Evolutionary conservation across 2,329 filamentous ascomycete species (phyloP).

Genomic region (Cordyceps farinosa): DNA sequence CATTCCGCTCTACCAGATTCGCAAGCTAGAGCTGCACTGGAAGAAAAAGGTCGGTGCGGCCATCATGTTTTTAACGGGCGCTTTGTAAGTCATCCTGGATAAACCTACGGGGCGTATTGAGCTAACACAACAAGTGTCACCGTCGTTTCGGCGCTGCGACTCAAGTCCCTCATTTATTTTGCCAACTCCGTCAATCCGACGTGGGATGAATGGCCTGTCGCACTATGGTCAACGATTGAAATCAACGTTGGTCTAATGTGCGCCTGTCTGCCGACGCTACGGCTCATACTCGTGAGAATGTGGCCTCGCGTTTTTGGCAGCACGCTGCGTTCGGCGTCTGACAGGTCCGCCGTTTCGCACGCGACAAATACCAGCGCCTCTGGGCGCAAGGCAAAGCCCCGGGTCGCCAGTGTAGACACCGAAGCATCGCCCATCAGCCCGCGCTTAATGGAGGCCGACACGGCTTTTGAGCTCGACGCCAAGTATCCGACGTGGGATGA

Average conservation of each 20-base stretch:
- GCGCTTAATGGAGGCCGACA: neutral
- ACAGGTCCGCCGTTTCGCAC: neutral
- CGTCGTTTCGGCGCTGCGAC: conserved; percentile 23
- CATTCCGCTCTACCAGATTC: conserved; percentile 46
- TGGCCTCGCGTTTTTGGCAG: conserved; percentile 17
- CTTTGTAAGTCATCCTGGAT: conserved; percentile 34
- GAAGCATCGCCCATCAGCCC: conserved; percentile 2
- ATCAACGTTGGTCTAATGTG: conserved; percentile 26
- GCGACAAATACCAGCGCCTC: neutral
- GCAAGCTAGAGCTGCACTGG: conserved; percentile 40
- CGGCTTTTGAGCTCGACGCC: conserved; percentile 12
- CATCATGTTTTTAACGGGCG: conserved; percentile 50
- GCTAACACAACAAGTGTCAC: conserved; percentile 21
- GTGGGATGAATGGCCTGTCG: conserved; percentile 21
- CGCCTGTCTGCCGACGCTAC: conserved; percentile 25
- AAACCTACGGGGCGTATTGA: neutral
- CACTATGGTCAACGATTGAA: conserved; percentile 25
- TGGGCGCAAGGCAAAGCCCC: neutral
- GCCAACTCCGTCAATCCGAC: conserved; percentile 23
- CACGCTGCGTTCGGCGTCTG: neutral
- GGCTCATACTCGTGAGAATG: conserved; percentile 23
- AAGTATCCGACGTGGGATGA: conserved; percentile 15
- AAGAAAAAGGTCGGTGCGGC: conserved; percentile 47
- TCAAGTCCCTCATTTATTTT: conserved; percentile 22
- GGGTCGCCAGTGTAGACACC: neutral